Conservation (phyloP, 495 filamentous ascomycete species). For the Penicillium nucicola region DNA sequence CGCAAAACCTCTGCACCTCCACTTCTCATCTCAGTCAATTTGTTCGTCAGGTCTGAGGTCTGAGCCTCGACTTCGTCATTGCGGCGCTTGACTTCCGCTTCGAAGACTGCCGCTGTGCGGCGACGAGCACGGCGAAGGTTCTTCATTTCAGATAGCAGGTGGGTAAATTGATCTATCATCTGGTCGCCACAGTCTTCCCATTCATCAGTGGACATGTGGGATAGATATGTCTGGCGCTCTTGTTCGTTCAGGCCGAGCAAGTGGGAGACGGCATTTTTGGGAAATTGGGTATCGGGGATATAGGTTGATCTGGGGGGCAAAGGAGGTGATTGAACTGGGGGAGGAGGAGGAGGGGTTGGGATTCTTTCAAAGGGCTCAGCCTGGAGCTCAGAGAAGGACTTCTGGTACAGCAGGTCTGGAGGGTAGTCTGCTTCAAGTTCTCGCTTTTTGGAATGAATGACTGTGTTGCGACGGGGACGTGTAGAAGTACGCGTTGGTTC, state of each 20-base stretch:
- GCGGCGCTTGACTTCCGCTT: constrained; percentile 59
- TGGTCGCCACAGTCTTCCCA: constrained; percentile 85
- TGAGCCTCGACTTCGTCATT: constrained; percentile 41
- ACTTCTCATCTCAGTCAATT: constrained; percentile 42
- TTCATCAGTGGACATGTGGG: constrained; percentile 60
- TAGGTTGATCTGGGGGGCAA: constrained; percentile 13
- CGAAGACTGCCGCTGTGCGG: constrained; percentile 60
- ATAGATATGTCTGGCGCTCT: constrained; percentile 61
- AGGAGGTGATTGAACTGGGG: constrained; percentile 18
- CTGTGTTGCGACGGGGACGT: constrained; percentile 18
- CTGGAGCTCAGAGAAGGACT: constrained; percentile 41
- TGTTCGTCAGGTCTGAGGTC: constrained; percentile 32
- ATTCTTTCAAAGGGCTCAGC: constrained; percentile 43
- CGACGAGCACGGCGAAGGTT: constrained; percentile 63
- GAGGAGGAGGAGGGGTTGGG: constrained; percentile 19
- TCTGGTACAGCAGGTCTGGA: constrained; percentile 37
- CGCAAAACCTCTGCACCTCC: constrained; percentile 42
- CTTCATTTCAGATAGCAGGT: constrained; percentile 61
- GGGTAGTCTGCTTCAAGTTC: constrained; percentile 41
- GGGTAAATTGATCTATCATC: constrained; percentile 66
- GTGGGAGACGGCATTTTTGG: constrained; percentile 29
- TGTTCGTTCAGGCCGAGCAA: constrained; percentile 27
- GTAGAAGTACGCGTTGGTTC: background rate
- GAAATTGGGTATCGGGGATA: constrained; percentile 7
- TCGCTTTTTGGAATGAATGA: constrained; percentile 31